Evolutionary conservation across 257 asterid species (phyloP), one percentile per base, ranked within the genome.

Genomic region (Eucommia ulmoides): DNA sequence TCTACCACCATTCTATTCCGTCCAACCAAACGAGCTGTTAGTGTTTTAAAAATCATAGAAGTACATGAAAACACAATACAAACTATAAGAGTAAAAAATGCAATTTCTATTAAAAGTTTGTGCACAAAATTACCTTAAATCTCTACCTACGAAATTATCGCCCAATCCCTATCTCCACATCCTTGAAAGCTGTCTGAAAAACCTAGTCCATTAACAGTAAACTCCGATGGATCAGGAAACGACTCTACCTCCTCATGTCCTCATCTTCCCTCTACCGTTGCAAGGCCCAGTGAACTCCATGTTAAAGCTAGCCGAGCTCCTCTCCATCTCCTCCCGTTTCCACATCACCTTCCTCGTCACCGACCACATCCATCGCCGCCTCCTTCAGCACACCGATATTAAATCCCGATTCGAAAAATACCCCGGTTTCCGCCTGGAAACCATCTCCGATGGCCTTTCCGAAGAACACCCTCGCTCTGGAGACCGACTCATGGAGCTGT

Each of bases 331-430:
- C 1, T 19, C 33, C 8, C 50, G 51, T 50, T 24, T 84, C 35
- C 57, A 50, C 16, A 73, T 77, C 56, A 84, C 95, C 11, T 84
- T 84, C 65, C 79, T 84, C 65, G 81, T 81, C 86, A 68, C 91
- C 0, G 52, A 66, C n/a, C 54, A 74, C 71, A 59, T 79, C 48
- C 95, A 81, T 8, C 20, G 47, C 15, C 87, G 84, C 53, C 62
- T 84, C 23, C 19, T 7, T 3, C 24, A 21, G 23, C 59, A 20
- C 57, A 29, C 77, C 22, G 49, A 75, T 19, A 51, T 49, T 11
- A 50, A 61, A 20, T 33, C 24, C 14, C 52, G 53, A 53, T 76
- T 62, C 54, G 9, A 23, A 11, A 65, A 48, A 1, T 83, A 77
- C 21, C 63, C 76, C 0, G 53, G 46, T 23, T 66, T 83, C 20